Evolutionary conservation across 768 basidiomycete genomes (phyloP), one percentile per base, ranked within the genome.

Genomic region (Tulasnella calospora): DNA sequence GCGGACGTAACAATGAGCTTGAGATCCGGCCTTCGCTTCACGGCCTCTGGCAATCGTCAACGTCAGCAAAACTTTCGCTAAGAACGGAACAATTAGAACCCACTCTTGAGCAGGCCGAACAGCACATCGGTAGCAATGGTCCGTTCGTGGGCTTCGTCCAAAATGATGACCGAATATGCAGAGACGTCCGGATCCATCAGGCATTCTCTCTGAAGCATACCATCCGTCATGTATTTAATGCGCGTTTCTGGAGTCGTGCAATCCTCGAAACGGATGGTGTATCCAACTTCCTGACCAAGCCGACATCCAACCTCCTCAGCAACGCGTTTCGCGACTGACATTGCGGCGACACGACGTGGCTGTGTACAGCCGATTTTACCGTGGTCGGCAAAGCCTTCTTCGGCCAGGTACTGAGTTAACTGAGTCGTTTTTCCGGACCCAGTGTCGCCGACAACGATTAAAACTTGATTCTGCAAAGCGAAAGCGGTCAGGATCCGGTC

Each of bases 1-100:
- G 98, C 98, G 0, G 98, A 99, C 0, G 98, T 99, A 79, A 99
- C 97, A 81, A 99, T 99, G 78, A 99, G 88, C 83, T 99, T 99
- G 81, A 99, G 90, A 83, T 99, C 97, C 7, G 97, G 92, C 70
- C 98, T 91, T 74, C 94, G 92, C 83, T 95, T 96, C 81, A 98
- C 90, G 23, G 51, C 51, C 51, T 51, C 51, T 51, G 51, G 21
- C 73, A 67, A 67, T 23, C 10, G 12, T 27, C 96, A 51, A 51
- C 44, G 44, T 51, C 51, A 51, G 7, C 51, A n/a, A 51, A 51
- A n/a, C 51, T 5, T 23, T 51, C 98, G 98, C 4, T 95, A 98
- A 17, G 96, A 98, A 41, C 91, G 46, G 99, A 92, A 72, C 21
- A 44, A n/a, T 27, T 71, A n/a, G 33, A 13, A 81, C 87, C 47